Evolutionary conservation across 228 moss, liverwort and hornwort genomes (phyloP).

Genomic region (Sphagnum magellanicum): DNA sequence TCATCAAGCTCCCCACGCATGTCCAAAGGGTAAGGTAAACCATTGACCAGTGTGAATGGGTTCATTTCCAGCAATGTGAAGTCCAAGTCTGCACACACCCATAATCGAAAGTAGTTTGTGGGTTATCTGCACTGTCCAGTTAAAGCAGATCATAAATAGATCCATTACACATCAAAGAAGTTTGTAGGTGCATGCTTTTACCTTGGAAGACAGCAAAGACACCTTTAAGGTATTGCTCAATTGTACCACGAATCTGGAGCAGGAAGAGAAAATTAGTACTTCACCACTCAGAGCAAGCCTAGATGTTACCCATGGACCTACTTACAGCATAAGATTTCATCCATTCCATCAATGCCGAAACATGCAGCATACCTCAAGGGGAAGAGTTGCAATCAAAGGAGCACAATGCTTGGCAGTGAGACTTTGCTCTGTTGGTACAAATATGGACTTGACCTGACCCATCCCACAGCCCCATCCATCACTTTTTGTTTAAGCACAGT

Average conservation of each 20-base stretch:
- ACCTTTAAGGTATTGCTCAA: constrained; percentile 64
- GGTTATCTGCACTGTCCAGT: too few relatives aligned
- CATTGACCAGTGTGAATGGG: constrained; percentile 82
- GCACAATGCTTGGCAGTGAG: constrained; percentile 72
- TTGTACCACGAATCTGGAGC: constrained; percentile 53
- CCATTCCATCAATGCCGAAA: too few relatives aligned
- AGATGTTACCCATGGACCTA: too few relatives aligned
- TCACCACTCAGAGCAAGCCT: too few relatives aligned
- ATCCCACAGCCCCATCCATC: background rate
- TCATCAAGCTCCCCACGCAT: constrained; percentile 98
- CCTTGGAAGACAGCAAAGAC: constrained; percentile 73
- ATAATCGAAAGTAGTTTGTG: too few relatives aligned
- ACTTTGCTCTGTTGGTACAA: constrained; percentile 67
- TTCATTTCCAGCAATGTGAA: constrained; percentile 98
- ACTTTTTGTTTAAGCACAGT: background rate
- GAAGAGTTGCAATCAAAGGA: constrained; percentile 84
- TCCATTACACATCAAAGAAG: background rate
- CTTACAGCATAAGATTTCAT: too few relatives aligned
- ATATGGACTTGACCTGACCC: constrained; percentile 71
- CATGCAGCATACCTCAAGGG: constrained; percentile 55
- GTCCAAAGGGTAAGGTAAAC: constrained; percentile 76
- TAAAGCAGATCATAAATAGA: background rate
- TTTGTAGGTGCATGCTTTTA: constrained; percentile 10
- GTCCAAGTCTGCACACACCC: constrained; percentile 61
- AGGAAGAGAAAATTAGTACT: background rate